A percentile compares a stretch with the other conserved stretches of the same genome.
phyloP scores from a whole-genome alignment of 2,329 filamentous ascomycete species.

The Scedosporium boydii region DNA sequence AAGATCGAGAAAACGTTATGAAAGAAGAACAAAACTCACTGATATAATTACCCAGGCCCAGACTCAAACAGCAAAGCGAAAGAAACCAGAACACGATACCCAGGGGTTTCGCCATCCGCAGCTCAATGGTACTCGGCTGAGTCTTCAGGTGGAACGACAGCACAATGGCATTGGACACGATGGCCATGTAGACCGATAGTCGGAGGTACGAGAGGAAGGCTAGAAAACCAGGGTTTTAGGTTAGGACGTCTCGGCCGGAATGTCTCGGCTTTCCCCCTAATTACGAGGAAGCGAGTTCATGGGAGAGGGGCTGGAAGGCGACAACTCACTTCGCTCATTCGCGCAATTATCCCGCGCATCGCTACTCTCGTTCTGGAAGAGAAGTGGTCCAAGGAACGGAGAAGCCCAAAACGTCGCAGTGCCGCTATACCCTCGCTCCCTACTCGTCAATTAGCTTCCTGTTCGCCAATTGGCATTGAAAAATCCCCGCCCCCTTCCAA shows the following conservation, averaged over 20 bases:
- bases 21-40: conserved; percentile 33
- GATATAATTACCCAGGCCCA: conserved; percentile 81
- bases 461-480: background rate
- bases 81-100: conserved; percentile 84
- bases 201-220: conserved; percentile 86
- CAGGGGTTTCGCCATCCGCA: conserved; percentile 69
- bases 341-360: conserved; percentile 73
- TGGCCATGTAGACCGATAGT: conserved; percentile 79
- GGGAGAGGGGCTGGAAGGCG: background rate
- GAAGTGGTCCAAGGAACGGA: conserved; percentile 55
- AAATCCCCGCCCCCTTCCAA: too few relatives aligned
- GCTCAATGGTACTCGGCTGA: conserved; percentile 60
- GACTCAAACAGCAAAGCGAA: conserved; percentile 63
- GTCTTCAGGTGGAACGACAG: conserved; percentile 85
- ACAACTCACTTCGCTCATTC: conserved; percentile 56
- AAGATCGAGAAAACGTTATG: background rate
- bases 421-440: background rate
- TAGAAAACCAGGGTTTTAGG: conserved; percentile 14
- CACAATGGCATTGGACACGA: conserved; percentile 84
- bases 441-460: background rate
- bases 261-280: background rate
- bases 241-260: background rate
- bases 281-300: background rate
- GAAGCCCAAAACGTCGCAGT: conserved; percentile 41
- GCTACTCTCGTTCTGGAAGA: conserved; percentile 66